Evolutionary conservation across 2,329 filamentous ascomycete species (phyloP), one percentile per base, ranked within the genome.

Genomic region (Aspergillus clavatus): DNA sequence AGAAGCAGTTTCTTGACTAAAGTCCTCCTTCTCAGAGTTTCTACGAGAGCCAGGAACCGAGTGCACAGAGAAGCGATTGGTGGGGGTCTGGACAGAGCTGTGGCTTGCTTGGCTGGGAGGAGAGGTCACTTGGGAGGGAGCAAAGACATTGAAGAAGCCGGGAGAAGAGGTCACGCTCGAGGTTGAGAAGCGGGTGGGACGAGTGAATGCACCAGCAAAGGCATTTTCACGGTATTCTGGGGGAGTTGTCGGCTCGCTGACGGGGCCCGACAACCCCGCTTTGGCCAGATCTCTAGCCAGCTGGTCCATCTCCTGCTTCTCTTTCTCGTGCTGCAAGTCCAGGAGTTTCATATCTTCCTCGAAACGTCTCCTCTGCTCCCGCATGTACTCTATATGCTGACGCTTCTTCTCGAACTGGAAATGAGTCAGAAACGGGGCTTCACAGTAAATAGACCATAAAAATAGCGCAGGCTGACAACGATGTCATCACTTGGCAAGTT

Each of bases 221-320:
- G 84, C 84, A 50, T 81, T 82, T 54, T 95, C 89, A 57, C 83
- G 84, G 67, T 93, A 91, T 67, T 97, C 93, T 24, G 93, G 93
- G 18, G 93, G 93, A 18, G 93, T 98, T 2, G 93, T 96, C 12
- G 93, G 93, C 71, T 97, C 91, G 57, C 88, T 95, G 64, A 94
- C 87, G 59, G 90, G 86, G 43, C 87, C 87, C 49, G 82, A 76
- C 37, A 73, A 54, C 23, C 69, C 68, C 47, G 77, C 76, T 52
- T 79, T 74, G 33, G 76, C 76, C 46, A 94, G 77, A 56, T 93
- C 87, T 57, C 89, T 84, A 60, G 89, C 85, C 73, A 97, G 86
- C 65, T 87, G 83, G 46, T 86, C 82, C 59, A 95, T 83, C 63
- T 95, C 89, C 57, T 86, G 80, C 63, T 90, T 88, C 62, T 93